A percentile compares a stretch with the other conserved stretches of the same genome.
Evolutionary conservation across 768 basidiomycete species (phyloP).

Genomic region (Leucocoprinus sp.): DNA sequence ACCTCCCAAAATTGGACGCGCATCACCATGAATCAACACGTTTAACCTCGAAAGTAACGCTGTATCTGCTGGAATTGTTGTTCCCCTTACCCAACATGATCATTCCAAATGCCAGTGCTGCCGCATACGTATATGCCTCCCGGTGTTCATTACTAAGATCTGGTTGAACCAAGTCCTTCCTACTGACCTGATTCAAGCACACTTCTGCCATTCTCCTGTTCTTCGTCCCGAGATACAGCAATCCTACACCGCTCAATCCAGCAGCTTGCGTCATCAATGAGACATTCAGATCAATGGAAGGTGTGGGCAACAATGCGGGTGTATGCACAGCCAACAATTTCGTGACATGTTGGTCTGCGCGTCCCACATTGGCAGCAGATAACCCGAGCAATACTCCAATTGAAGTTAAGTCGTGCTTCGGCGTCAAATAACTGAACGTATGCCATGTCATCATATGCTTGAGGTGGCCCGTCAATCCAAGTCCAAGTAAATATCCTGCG

Average conservation of each 20-base stretch:
- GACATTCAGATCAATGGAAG: conserved; percentile 83
- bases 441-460: conserved; percentile 90
- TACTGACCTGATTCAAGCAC: conserved; percentile 75
- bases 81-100: conserved; percentile 91
- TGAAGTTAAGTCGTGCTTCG: conserved; percentile 92
- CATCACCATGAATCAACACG: conserved; percentile 70
- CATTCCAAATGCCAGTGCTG: conserved; percentile 90
- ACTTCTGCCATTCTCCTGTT: conserved; percentile 91
- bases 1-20: conserved; percentile 32
- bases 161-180: conserved; percentile 67
- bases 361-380: conserved; percentile 84
- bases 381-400: conserved; percentile 92
- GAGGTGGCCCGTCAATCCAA: conserved; percentile 89
- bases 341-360: conserved; percentile 78
- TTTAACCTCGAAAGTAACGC: conserved; percentile 60
- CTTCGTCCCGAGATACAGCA: conserved; percentile 83
- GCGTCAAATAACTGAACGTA: conserved; percentile 90
- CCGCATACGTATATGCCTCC: conserved; percentile 86
- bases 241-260: conserved; percentile 78
- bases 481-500: conserved; percentile 90
- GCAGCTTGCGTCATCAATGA: conserved; percentile 86
- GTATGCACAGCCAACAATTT: conserved; percentile 90
- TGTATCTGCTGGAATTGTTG: conserved; percentile 69
- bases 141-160: conserved; percentile 84
- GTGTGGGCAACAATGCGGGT: conserved; percentile 83